A percentile compares a stretch with the other conserved stretches of the same genome.
Conservation (phyloP, 106 monocot genomes). For the Acanthochlamys bracteata region DNA sequence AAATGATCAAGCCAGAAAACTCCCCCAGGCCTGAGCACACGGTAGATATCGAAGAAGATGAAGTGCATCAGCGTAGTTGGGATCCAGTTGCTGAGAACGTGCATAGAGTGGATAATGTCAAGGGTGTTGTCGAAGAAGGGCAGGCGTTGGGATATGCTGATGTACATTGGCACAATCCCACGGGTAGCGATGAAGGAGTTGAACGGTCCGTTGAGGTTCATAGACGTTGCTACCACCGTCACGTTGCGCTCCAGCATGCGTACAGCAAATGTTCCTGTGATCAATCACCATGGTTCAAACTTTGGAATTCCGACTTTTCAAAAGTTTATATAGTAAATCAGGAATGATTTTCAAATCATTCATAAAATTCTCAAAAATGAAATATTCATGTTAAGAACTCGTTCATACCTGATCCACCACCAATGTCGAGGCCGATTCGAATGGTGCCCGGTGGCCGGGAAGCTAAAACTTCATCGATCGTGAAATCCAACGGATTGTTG, state of each 20-base stretch:
- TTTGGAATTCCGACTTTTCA: too few species aligned
- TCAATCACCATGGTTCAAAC: too few species aligned
- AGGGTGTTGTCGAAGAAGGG: slow-evolving; percentile 62
- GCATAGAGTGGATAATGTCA: slow-evolving; percentile 44
- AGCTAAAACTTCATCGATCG: slow-evolving; percentile 39
- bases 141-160: slow-evolving; percentile 44
- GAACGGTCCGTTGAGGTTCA: slow-evolving; percentile 74
- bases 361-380: too few species aligned
- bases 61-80: slow-evolving; percentile 35
- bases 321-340: too few species aligned
- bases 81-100: slow-evolving; percentile 50
- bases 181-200: slow-evolving; percentile 51
- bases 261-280: slow-evolving; percentile 44
- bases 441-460: slow-evolving; percentile 24
- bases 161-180: slow-evolving; percentile 48
- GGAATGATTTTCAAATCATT: too few species aligned
- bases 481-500: slow-evolving; percentile 21
- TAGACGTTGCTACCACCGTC: slow-evolving; percentile 40
- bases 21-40: slow-evolving; percentile 40
- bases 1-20: slow-evolving; percentile 54
- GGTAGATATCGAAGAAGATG: slow-evolving; percentile 31
- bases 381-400: too few species aligned
- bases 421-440: slow-evolving; percentile 62
- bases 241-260: slow-evolving; percentile 45
- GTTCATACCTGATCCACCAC: slow-evolving; percentile 24